A percentile compares a stretch with the other conserved stretches of the same genome.
Evolutionary conservation across 2,329 filamentous ascomycete genomes (phyloP).

Genomic region (Achaetomium macrosporum): DNA sequence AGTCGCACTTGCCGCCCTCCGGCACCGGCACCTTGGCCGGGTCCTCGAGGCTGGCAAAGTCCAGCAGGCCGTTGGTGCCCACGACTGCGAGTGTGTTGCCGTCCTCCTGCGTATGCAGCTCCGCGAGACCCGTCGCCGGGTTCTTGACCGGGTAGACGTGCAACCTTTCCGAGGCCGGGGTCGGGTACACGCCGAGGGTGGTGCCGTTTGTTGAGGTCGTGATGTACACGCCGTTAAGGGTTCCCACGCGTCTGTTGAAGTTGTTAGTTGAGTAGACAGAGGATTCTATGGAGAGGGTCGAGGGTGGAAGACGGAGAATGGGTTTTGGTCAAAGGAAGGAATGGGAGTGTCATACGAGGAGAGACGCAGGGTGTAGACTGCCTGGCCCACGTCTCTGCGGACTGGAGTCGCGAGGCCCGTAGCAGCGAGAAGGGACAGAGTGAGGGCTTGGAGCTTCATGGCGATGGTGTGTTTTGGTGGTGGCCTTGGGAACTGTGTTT

Average conservation of each 20-base stretch:
- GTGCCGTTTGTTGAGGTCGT: constrained; percentile 24
- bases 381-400: constrained; percentile 7
- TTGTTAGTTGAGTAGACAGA: neutral
- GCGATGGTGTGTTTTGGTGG: constrained; percentile 7
- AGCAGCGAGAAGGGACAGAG: constrained; percentile 17
- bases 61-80: constrained; percentile 29
- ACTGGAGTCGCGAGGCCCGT: constrained; percentile 18
- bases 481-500: neutral
- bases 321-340: neutral
- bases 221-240: constrained; percentile 32
- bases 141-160: constrained; percentile 29
- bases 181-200: constrained; percentile 31
- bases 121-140: constrained; percentile 25
- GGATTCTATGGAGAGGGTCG: neutral
- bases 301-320: neutral
- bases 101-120: constrained; percentile 35
- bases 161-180: constrained; percentile 16
- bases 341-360: constrained; percentile 20
- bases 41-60: constrained; percentile 31
- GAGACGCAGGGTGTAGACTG: constrained; percentile 23
- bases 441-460: constrained; percentile 24
- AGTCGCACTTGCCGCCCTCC: constrained; percentile 28
- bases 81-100: constrained; percentile 30
- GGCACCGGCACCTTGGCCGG: constrained; percentile 26
- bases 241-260: constrained; percentile 5